Conservation (phyloP, 345 rosid species). For the Eucalyptus pauciflora region DNA sequence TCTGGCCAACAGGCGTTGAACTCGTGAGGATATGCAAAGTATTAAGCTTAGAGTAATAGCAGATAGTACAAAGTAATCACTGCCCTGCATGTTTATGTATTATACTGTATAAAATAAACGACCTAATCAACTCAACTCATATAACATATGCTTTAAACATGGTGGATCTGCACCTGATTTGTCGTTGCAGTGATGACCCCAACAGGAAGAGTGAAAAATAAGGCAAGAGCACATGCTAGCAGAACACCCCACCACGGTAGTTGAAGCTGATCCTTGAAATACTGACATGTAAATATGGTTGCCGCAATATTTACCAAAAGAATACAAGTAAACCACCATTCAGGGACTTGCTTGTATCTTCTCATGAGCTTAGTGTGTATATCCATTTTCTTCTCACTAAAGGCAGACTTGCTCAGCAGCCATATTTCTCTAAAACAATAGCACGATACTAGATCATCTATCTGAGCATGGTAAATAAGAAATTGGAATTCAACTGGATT, state of each 20-base stretch:
- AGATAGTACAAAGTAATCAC: not conserved
- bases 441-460: not conserved
- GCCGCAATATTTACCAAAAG: slow-evolving; percentile 40
- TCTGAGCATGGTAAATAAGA: not conserved
- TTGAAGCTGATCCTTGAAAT: slow-evolving; percentile 62
- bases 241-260: slow-evolving; percentile 83
- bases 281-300: slow-evolving; percentile 41
- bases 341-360: slow-evolving; percentile 66
- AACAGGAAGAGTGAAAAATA: slow-evolving; percentile 76
- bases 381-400: slow-evolving; percentile 43
- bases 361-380: slow-evolving; percentile 60
- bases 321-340: slow-evolving; percentile 64
- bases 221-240: slow-evolving; percentile 67
- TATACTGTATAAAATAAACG: not conserved
- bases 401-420: slow-evolving; percentile 48
- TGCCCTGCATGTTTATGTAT: not conserved
- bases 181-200: slow-evolving; percentile 77
- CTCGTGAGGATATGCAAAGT: not conserved
- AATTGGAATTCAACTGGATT: not conserved
- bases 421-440: slow-evolving; percentile 27
- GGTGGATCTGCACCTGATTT: slow-evolving; percentile 32
- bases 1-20: slow-evolving; percentile 12
- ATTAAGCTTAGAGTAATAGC: not conserved
- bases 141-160: no score
- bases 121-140: not conserved